phyloP scores from a whole-genome alignment of 495 filamentous ascomycete species.

The Glarea lozoyensis region DNA sequence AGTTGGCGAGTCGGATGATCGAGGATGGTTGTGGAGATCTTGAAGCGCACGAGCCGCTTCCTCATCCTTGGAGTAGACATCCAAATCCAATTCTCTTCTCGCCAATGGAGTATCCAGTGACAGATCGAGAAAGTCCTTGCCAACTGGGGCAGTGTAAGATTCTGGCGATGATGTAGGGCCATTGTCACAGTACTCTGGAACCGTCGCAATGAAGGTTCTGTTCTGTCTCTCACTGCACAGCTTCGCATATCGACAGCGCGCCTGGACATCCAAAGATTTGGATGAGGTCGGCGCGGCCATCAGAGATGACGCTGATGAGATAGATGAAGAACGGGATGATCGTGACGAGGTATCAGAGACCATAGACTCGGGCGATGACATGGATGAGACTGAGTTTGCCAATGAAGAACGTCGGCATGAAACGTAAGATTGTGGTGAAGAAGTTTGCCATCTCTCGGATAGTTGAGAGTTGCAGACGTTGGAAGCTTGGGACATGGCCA shows the following conservation, averaged over 20 bases:
- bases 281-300: constrained; percentile 52
- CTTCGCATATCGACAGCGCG: constrained; percentile 74
- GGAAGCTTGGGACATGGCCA: constrained; percentile 71
- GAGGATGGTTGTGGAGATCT: constrained; percentile 43
- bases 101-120: constrained; percentile 40
- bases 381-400: constrained; percentile 65
- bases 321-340: constrained; percentile 64
- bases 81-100: constrained; percentile 31
- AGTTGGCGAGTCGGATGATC: constrained; percentile 19
- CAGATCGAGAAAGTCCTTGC: constrained; percentile 44
- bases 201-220: constrained; percentile 38
- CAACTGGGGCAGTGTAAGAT: constrained; percentile 43
- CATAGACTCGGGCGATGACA: constrained; percentile 87
- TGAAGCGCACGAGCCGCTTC: constrained; percentile 61
- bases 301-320: constrained; percentile 61
- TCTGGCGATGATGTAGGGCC: constrained; percentile 54
- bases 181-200: constrained; percentile 45
- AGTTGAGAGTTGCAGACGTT: constrained; percentile 47
- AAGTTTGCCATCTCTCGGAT: constrained; percentile 50
- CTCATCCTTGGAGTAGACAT: constrained; percentile 31
- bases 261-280: constrained; percentile 64
- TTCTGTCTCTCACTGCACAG: constrained; percentile 41
- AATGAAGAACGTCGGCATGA: constrained; percentile 64
- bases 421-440: constrained; percentile 46
- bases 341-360: constrained; percentile 67